A percentile compares a stretch with the other conserved stretches of the same genome.
Evolutionary conservation across 2,329 filamentous ascomycete species (phyloP).

Genomic region (Drechslerella coelobrocha): DNA sequence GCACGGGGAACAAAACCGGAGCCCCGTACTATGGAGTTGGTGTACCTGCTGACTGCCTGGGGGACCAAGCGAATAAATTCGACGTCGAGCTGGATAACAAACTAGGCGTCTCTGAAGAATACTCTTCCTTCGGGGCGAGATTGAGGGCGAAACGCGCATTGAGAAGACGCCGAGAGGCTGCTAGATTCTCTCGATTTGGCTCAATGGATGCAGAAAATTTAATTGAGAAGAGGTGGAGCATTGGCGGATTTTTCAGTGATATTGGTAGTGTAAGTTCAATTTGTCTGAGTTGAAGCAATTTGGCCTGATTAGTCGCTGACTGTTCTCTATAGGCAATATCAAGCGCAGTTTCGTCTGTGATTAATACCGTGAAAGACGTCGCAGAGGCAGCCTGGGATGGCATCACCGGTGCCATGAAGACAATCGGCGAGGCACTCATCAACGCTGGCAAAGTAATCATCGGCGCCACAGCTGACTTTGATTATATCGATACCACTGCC

Average conservation of each 20-base stretch:
- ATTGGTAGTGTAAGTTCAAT: constrained; percentile 25
- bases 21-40: constrained; percentile 35
- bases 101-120: constrained; percentile 12
- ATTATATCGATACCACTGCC: constrained; percentile 35
- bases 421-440: constrained; percentile 23
- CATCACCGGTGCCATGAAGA: constrained; percentile 22
- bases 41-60: constrained; percentile 34
- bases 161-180: constrained; percentile 22
- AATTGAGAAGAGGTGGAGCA: constrained; percentile 41
- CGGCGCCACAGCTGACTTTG: constrained; percentile 29
- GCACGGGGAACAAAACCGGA: constrained; percentile 6
- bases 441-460: constrained; percentile 39
- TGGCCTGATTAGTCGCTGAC: neutral
- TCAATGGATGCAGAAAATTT: neutral
- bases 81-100: constrained; percentile 29
- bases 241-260: constrained; percentile 40
- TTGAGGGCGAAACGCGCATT: constrained; percentile 21
- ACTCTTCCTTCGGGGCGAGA: constrained; percentile 13
- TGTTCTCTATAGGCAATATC: constrained; percentile 24
- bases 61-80: constrained; percentile 30
- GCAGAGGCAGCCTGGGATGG: constrained; percentile 34
- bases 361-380: constrained; percentile 36
- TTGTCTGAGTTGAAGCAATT: neutral
- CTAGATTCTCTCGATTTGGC: constrained; percentile 16
- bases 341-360: constrained; percentile 12